These are phyloP conservation scores for Parathielavia appendiculata DNA, from an alignment of 495 filamentous ascomycete species.

Conservation along the genomic window DNA sequence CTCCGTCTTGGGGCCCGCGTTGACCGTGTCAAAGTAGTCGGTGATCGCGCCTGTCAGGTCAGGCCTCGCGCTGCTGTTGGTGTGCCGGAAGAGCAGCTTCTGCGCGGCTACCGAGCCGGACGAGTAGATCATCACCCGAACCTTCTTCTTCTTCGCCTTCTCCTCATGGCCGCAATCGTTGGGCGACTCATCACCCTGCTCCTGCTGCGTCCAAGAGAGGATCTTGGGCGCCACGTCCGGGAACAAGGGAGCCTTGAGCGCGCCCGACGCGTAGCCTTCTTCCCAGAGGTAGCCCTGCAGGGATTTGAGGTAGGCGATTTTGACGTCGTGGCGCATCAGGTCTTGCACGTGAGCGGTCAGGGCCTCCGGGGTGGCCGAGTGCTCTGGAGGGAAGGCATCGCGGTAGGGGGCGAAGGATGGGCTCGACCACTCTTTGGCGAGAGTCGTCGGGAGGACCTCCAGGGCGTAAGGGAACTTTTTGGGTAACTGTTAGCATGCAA, in stretches of 20 bases:
- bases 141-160: conserved; percentile 6
- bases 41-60: conserved; percentile 53
- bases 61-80: conserved; percentile 53
- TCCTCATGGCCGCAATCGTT: too few relatives aligned
- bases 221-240: conserved; percentile 57
- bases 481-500: background rate
- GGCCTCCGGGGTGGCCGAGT: conserved; percentile 44
- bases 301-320: conserved; percentile 62
- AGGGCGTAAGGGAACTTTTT: conserved; percentile 67
- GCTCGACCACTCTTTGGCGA: conserved; percentile 55
- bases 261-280: conserved; percentile 56
- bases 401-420: conserved; percentile 54
- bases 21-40: conserved; percentile 67
- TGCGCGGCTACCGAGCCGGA: conserved; percentile 67
- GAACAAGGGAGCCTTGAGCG: conserved; percentile 61
- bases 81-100: conserved; percentile 64
- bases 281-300: conserved; percentile 70
- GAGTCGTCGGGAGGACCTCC: conserved; percentile 50
- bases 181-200: too few relatives aligned
- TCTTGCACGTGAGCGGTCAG: conserved; percentile 56
- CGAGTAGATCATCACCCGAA: conserved; percentile 62
- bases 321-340: conserved; percentile 60
- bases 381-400: conserved; percentile 57
- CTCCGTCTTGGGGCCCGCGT: conserved; percentile 64
- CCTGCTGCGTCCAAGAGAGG: conserved; percentile 43